Evolutionary conservation across 805 yeast species (phyloP), one percentile per base, ranked within the genome.

Genomic region (Saccharomyces paradoxus): DNA sequence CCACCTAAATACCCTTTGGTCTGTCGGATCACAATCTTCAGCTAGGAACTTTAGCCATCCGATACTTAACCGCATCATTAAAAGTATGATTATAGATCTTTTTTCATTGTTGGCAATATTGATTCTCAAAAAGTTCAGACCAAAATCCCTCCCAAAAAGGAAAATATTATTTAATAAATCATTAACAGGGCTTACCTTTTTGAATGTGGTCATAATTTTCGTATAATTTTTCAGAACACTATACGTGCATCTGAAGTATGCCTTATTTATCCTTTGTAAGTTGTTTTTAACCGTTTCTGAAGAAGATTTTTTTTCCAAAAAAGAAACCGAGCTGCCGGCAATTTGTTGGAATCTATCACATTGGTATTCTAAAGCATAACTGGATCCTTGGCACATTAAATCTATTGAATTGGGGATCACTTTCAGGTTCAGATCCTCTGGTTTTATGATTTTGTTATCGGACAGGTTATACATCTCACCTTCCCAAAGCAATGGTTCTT

Each of bases 1-100:
- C 97, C 97, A 94, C 62, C 96, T 77, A 66, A 94, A 94, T 0
- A 98, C 92, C 62, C 84, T 87, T 53, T 86, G 80, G 60, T 92
- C 97, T 0, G 96, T 85, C 0, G 97, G 96, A n/a, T 84, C 83
- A 73, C 99, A 94, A 64, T 92, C 97, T 69, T 94, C 97, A 57
- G 92, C 89, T 29, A 94, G 82, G 64, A 90, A 92, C 54, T 89
- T 81, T n/a, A 94, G 86, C 99, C 99, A 94, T 53, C 87, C 94
- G 48, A 90, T 82, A 48, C 95, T 81, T 57, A 89, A 71, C 55
- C 83, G 82, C 30, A 94, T 82, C 66, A 94, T 77, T 61, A 83
- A 81, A 72, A 85, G 74, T 27, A 90, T 83, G 9, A 90, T 78
- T 0, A 81, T 78, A 0, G 92, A 82, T 58, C 88, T 82, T 55